Conservation (phyloP, 73 alveolate genomes). For the Tetrahymena thermophila region DNA sequence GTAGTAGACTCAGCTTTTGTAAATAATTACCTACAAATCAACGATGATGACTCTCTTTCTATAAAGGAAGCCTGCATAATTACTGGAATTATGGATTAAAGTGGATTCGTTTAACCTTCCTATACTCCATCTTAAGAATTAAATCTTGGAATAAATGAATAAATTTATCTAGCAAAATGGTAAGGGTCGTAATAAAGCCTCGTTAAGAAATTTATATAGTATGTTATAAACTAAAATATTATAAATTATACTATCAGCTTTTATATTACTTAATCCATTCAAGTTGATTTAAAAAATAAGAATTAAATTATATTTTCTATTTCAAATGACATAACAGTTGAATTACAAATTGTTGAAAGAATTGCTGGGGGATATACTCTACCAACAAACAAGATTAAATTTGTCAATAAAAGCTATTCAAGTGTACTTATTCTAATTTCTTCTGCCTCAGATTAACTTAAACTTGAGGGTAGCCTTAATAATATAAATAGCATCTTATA, state of each 20-base stretch:
- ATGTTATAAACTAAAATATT: background rate
- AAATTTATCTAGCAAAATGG: background rate
- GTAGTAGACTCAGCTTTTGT: background rate
- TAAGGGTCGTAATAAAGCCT: background rate
- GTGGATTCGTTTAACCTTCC: background rate
- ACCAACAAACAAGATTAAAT: background rate
- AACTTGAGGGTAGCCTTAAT: background rate
- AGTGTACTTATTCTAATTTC: background rate
- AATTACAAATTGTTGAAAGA: background rate
- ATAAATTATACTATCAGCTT: background rate
- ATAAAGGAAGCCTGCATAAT: background rate
- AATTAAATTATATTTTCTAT: background rate
- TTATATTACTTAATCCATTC: background rate
- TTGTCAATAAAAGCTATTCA: background rate
- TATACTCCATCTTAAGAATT: background rate
- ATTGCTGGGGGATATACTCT: background rate
- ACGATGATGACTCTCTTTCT: background rate
- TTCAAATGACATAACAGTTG: background rate
- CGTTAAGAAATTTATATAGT: background rate
- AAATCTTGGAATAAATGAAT: background rate
- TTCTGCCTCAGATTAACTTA: background rate
- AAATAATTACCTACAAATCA: background rate
- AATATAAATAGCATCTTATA: background rate
- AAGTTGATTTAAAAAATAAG: background rate
- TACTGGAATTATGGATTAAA: background rate